phyloP scores from a whole-genome alignment of 1,139 yeast species.

The Pichia sp. region DNA sequence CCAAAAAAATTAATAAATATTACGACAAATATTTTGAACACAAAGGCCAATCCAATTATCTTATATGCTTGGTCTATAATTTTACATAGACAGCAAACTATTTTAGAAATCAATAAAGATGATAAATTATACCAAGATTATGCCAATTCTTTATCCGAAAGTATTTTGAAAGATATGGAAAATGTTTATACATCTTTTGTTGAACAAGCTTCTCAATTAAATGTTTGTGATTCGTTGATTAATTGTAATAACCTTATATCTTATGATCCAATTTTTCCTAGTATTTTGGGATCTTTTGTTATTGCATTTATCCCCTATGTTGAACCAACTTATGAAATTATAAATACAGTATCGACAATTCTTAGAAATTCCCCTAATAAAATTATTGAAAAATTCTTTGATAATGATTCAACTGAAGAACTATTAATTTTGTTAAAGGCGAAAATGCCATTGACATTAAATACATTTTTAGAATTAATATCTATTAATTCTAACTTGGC shows the following conservation, averaged over 20 bases:
- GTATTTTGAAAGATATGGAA: conserved; percentile 20
- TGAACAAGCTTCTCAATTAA: conserved; percentile 38
- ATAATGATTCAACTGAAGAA: conserved; percentile 46
- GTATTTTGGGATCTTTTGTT: conserved; percentile 54
- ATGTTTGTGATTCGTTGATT: conserved; percentile 42
- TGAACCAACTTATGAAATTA: conserved; percentile 48
- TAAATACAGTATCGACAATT: conserved; percentile 46
- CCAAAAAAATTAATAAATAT: conserved; percentile 33
- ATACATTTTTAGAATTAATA: conserved; percentile 57
- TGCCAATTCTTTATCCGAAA: conserved; percentile 20
- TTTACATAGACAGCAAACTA: conserved; percentile 47
- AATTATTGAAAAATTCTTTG: conserved; percentile 53
- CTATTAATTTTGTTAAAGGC: conserved; percentile 59
- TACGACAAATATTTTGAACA: conserved; percentile 33
- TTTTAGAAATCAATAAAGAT: conserved; percentile 38
- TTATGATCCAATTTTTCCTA: conserved; percentile 50
- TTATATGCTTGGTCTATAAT: conserved; percentile 70
- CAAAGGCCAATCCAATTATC: conserved; percentile 40
- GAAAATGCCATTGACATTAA: conserved; percentile 65
- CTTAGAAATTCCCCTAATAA: conserved; percentile 50
- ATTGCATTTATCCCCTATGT: conserved; percentile 59
- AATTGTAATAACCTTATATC: conserved; percentile 39
- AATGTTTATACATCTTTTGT: conserved; percentile 35
- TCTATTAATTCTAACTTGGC: conserved; percentile 65
- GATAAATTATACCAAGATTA: conserved; percentile 16